Percentiles rank a stretch among this genome's conserved stretches.
Conservation (phyloP, 306 rosid species). For the Quercus gilva region DNA sequence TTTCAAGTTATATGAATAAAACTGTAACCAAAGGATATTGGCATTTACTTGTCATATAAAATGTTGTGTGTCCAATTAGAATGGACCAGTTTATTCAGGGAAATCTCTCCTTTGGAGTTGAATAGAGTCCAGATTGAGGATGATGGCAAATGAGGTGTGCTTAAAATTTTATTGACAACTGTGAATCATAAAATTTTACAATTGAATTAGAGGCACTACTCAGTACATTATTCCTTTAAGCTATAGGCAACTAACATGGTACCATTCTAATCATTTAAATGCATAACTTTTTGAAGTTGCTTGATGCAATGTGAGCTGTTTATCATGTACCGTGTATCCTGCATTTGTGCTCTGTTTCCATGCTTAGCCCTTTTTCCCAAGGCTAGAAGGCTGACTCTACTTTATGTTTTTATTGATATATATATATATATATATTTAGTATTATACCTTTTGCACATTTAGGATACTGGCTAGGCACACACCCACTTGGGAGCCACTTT, state of each 20-base stretch:
- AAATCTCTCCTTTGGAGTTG: background rate
- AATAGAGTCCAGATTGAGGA: background rate
- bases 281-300: background rate
- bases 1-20: background rate
- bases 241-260: background rate
- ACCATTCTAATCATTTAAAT: background rate
- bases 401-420: background rate
- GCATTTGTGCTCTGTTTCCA: background rate
- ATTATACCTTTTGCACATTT: background rate
- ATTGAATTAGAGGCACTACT: background rate
- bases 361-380: background rate
- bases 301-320: background rate
- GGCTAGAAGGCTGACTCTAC: background rate
- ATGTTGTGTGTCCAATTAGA: background rate
- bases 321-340: background rate
- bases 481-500: conserved; percentile 9
- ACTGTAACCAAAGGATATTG: background rate
- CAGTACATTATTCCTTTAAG: background rate
- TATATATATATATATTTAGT: background rate
- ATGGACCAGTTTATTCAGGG: background rate
- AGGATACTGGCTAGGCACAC: conserved; percentile 10
- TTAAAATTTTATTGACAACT: background rate
- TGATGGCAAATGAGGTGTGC: background rate
- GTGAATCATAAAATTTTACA: background rate
- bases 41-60: background rate